Base-by-base conservation (phyloP, 257 asterid genomes). In the Solanum paucissectum region DNA sequence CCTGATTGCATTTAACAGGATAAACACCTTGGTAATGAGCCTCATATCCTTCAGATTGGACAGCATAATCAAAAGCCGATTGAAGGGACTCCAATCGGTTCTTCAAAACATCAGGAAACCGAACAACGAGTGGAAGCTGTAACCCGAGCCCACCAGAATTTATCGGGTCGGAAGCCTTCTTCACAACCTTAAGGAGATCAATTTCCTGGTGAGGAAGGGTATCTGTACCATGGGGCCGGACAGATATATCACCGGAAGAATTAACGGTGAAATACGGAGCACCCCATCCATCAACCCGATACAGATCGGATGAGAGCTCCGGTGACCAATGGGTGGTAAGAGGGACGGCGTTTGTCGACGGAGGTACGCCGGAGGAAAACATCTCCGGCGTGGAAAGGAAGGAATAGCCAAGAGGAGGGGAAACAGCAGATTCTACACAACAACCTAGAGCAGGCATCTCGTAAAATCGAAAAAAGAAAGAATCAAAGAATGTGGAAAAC, bases 1-100 rank as follows among this genome's bases (percentile, higher is more conserved):
- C 99, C 86, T 97, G 99, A 76, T 97, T 96, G 93, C 99, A 97
- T 88, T 97, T 97, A 83, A 96, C 98, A 8, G 99, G 99, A 83
- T 94, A 97, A 52, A 97, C 98, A 23, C 99, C 99, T 88, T 94
- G 99, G 90, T 97, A 97, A 88, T 95, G 99, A 44, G 96, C 88
- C 21, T 84, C 93, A 62, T 96, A 97, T 3, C 95, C 95, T 25
- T 92, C 95, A 27, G 95, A 92, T 2, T 92, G 93, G 14, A 97
- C 92, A 2, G 98, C 98, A 2, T 87, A 87, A 87, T 94, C 92
- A 55, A 97, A 97, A 12, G 95, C 94, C 0, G 94, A 91, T 37
- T 97, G 96, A 46, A 97, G 91, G 21, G 95, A 92, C 37, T 96
- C 98, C 1, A 97, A 93, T 42, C 99, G 92, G 74, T 95, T 91